These are phyloP conservation scores for Sporothrix mexicana DNA, from an alignment of 2,329 filamentous ascomycete species.

Conservation along the genomic window DNA sequence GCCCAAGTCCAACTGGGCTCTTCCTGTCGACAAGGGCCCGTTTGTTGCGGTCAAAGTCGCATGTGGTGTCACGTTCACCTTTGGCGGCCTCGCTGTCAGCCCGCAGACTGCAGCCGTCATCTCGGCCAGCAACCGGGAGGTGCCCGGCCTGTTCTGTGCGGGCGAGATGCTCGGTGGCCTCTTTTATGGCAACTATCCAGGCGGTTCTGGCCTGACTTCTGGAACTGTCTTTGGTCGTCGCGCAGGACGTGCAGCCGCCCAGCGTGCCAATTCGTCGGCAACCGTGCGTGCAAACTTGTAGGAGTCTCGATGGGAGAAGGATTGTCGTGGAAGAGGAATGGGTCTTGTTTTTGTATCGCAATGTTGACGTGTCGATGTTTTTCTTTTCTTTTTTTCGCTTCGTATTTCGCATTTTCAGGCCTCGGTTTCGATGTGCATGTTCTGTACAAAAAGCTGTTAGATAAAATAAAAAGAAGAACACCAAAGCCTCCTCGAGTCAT, in stretches of 20 bases:
- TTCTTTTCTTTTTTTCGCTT: not conserved
- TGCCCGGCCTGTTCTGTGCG: conserved; percentile 63
- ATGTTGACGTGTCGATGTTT: conserved; percentile 1
- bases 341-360: not conserved
- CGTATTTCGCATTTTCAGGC: too few relatives aligned
- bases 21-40: conserved; percentile 61
- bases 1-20: conserved; percentile 70
- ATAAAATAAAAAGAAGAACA: not conserved
- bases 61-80: conserved; percentile 71
- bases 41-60: conserved; percentile 69
- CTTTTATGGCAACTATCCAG: conserved; percentile 68
- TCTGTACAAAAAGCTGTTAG: conserved; percentile 1
- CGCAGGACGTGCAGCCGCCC: conserved; percentile 39
- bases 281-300: not conserved
- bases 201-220: conserved; percentile 66
- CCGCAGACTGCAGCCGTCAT: conserved; percentile 61
- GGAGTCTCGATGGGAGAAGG: not conserved
- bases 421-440: not conserved
- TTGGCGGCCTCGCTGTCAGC: conserved; percentile 66
- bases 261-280: conserved; percentile 8
- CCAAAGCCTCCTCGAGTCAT: not conserved
- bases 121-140: conserved; percentile 51
- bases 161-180: conserved; percentile 72
- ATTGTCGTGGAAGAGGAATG: not conserved
- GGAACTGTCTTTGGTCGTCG: conserved; percentile 59